These are phyloP conservation scores for Benincasa hispida DNA, from an alignment of 306 rosid genomes.

Conservation along the genomic window DNA sequence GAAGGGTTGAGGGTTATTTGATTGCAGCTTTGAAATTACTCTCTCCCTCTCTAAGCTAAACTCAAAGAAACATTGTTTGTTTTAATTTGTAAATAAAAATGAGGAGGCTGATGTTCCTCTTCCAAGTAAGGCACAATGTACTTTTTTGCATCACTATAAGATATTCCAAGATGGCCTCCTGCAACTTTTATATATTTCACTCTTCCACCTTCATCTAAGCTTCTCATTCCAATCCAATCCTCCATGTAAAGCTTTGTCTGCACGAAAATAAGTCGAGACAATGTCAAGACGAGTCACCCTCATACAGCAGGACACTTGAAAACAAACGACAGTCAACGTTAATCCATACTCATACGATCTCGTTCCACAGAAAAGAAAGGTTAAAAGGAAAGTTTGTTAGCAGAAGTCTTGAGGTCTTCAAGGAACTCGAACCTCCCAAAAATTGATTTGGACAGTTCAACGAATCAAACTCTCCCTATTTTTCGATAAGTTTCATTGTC, in stretches of 20 bases:
- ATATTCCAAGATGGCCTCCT: conserved; percentile 60
- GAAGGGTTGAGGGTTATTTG: neutral
- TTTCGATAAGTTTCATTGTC: no score
- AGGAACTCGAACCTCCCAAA: no score
- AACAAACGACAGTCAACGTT: no score
- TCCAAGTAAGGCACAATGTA: conserved; percentile 52
- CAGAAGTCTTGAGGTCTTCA: neutral
- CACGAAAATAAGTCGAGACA: neutral
- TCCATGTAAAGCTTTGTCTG: conserved; percentile 69
- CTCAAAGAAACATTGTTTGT: neutral
- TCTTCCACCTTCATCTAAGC: conserved; percentile 65
- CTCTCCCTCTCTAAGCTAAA: neutral
- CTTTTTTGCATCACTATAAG: conserved; percentile 37
- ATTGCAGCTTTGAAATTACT: neutral
- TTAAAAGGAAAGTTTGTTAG: neutral
- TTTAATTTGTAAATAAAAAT: neutral
- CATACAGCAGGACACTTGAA: neutral
- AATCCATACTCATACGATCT: no score
- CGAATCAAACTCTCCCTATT: no score
- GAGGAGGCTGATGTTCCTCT: neutral
- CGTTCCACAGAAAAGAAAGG: no score
- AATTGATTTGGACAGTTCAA: no score
- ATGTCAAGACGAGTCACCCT: neutral
- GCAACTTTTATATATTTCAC: conserved; percentile 46
- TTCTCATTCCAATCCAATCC: conserved; percentile 84